Evolutionary conservation across 768 basidiomycete species (phyloP).

Genomic region (Termitomyces sp.): DNA sequence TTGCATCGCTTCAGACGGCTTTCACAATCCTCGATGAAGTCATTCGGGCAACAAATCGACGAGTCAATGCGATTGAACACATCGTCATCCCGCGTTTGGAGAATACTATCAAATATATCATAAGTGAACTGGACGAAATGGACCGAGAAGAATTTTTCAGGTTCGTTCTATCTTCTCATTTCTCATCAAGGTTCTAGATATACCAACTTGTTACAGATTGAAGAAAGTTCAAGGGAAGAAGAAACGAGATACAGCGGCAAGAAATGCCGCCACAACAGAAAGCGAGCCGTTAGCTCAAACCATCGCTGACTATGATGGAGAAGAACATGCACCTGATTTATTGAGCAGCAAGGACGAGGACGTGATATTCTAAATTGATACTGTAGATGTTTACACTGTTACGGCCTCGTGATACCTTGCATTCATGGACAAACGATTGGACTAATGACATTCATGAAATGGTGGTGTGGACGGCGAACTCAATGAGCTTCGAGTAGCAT

Average conservation of each 20-base stretch:
- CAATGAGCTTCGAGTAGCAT: background rate
- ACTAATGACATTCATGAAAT: background rate
- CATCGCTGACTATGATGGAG: constrained; percentile 33
- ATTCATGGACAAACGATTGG: background rate
- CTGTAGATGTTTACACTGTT: constrained; percentile 5
- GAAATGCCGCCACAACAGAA: constrained; percentile 29
- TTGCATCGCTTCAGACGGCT: constrained; percentile 95
- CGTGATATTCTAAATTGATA: constrained; percentile 76
- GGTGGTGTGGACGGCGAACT: background rate
- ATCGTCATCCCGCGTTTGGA: constrained; percentile 93
- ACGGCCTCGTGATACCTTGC: constrained; percentile 6
- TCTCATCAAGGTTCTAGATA: background rate
- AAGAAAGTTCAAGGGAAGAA: constrained; percentile 99
- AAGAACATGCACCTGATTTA: constrained; percentile 48
- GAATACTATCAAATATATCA: constrained; percentile 97
- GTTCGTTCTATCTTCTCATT: constrained; percentile 31
- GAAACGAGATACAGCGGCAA: constrained; percentile 71
- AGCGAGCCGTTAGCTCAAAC: constrained; percentile 28
- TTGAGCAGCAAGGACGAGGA: constrained; percentile 88
- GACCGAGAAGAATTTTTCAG: constrained; percentile 95
- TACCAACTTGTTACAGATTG: constrained; percentile 45
- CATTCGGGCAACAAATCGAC: constrained; percentile 97
- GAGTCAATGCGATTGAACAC: constrained; percentile 98
- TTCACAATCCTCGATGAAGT: constrained; percentile 99
- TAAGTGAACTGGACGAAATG: constrained; percentile 98